phyloP scores from a whole-genome alignment of 2,329 filamentous ascomycete species.

The Achaetomium macrosporum region DNA sequence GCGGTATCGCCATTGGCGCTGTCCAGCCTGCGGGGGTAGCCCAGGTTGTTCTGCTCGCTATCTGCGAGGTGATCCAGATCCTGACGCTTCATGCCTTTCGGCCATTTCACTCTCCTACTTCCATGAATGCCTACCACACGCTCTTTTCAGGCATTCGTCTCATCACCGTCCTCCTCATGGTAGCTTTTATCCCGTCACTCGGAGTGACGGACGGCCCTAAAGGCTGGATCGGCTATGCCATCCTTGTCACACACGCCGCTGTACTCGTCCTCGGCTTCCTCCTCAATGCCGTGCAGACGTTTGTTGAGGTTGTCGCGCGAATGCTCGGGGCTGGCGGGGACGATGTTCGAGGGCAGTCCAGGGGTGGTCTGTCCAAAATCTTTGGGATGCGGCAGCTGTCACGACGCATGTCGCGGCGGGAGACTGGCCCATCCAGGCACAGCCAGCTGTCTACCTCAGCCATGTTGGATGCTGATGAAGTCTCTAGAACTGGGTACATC shows the following conservation, averaged over 20 bases:
- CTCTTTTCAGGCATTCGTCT: slow-evolving; percentile 76
- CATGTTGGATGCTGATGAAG: slow-evolving; percentile 67
- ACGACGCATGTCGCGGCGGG: slow-evolving; percentile 60
- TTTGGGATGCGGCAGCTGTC: slow-evolving; percentile 89
- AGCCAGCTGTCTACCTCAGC: slow-evolving; percentile 78
- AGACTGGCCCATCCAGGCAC: slow-evolving; percentile 57
- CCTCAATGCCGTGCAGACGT: slow-evolving; percentile 82
- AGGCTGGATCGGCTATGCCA: slow-evolving; percentile 93
- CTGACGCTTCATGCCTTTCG: slow-evolving; percentile 83
- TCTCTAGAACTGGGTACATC: slow-evolving; percentile 55
- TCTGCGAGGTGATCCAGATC: slow-evolving; percentile 88
- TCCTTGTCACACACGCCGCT: slow-evolving; percentile 76
- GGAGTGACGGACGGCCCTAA: slow-evolving; percentile 72
- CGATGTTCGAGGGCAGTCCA: slow-evolving; percentile 59
- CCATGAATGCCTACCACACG: slow-evolving; percentile 94
- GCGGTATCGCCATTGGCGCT: slow-evolving; percentile 85
- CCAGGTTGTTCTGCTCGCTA: slow-evolving; percentile 84
- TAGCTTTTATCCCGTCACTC: slow-evolving; percentile 79
- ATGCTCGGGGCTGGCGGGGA: slow-evolving; percentile 78
- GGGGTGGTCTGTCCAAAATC: slow-evolving; percentile 82
- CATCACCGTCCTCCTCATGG: slow-evolving; percentile 66
- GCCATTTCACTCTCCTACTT: slow-evolving; percentile 84
- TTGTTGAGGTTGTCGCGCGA: slow-evolving; percentile 81
- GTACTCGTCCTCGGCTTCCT: slow-evolving; percentile 90
- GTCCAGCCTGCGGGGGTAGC: slow-evolving; percentile 90